A percentile compares a stretch with the other conserved stretches of the same genome.
Evolutionary conservation across 2,329 filamentous ascomycete genomes (phyloP).

Genomic region (Monosporascus sp.): DNA sequence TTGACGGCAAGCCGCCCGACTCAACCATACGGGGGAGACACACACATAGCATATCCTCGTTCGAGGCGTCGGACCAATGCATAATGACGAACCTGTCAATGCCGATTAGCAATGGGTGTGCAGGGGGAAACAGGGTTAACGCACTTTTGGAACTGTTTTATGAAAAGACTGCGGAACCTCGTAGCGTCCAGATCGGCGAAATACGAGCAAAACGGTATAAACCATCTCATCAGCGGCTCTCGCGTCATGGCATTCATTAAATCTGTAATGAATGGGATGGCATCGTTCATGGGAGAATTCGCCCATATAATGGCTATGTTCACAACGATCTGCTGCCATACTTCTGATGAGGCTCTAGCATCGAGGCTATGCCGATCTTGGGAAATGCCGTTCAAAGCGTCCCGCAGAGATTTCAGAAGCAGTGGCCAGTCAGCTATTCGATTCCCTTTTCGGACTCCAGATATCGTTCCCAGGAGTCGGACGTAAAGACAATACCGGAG

Average conservation of each 20-base stretch:
- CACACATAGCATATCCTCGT: constrained; percentile 65
- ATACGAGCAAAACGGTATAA: constrained; percentile 79
- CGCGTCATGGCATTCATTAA: constrained; percentile 61
- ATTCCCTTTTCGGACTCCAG: constrained; percentile 76
- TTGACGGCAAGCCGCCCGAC: constrained; percentile 47
- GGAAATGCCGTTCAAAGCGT: constrained; percentile 44
- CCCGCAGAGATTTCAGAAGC: constrained; percentile 52
- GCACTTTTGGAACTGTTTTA: constrained; percentile 75
- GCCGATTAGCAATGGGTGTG: constrained; percentile 18
- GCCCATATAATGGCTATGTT: constrained; percentile 64
- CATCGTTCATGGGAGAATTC: constrained; percentile 69
- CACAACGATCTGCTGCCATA: constrained; percentile 56
- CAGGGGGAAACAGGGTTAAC: constrained; percentile 7
- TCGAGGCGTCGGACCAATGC: constrained; percentile 62
- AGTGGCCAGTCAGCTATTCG: constrained; percentile 68
- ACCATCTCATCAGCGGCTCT: constrained; percentile 63
- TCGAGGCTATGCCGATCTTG: constrained; percentile 33
- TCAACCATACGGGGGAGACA: constrained; percentile 61
- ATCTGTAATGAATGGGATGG: constrained; percentile 63
- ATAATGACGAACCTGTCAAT: constrained; percentile 62
- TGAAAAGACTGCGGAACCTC: constrained; percentile 72
- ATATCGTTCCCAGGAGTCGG: constrained; percentile 60
- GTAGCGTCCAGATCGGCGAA: constrained; percentile 68
- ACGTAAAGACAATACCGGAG: constrained; percentile 44
- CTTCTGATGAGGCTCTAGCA: constrained; percentile 23